Base-by-base conservation (phyloP, 257 asterid genomes). In the Jacaranda copaia region DNA sequence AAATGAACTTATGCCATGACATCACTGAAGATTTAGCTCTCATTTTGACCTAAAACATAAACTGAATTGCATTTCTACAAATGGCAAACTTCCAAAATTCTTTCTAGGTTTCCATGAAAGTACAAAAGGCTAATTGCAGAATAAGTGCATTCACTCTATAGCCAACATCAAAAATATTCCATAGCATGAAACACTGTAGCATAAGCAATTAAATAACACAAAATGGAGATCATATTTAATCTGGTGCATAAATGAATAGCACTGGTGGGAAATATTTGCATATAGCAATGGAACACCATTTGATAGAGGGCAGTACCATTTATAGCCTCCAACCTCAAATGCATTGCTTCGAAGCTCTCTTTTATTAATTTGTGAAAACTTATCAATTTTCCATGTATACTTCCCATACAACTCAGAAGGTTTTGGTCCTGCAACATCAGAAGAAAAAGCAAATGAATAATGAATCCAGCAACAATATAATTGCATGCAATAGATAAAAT, bases 241-340 rank as follows among this genome's bases (percentile, higher is more conserved):
- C 25, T 12, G 3, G 14, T 11, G 9, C 58, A 64, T 39, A 18
- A 64, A 5, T n/a, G 45, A 79, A 35, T 46, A 66, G 49, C 45
- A 65, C 77, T 42, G 69, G 62, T 4, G 59, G 67, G 71, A 49
- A 55, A 62, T 70, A 69, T 51, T 71, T 72, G 56, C 60, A 65
- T 46, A 58, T 14, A 40, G 70, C 75, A 81, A 75, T 25, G 32
- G 1, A 25, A 25, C 32, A 25, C 32, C 32, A 25, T 49, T 15
- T 72, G 73, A 52, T 52, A 67, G 59, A 32, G 61, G 71, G 45
- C 20, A 76, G 35, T 79, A 89, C 93, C 93, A 89, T 82, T 87
- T 85, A 77, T 87, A 85, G 79, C 93, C 87, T 45, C 93, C 93
- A 80, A 84, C 87, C 78, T 89, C 91, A 83, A 89, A 89, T 60